Evolutionary conservation across 192 early-diverging fungal genomes (phyloP).

Genomic region (Helicostylum pulchrum): DNA sequence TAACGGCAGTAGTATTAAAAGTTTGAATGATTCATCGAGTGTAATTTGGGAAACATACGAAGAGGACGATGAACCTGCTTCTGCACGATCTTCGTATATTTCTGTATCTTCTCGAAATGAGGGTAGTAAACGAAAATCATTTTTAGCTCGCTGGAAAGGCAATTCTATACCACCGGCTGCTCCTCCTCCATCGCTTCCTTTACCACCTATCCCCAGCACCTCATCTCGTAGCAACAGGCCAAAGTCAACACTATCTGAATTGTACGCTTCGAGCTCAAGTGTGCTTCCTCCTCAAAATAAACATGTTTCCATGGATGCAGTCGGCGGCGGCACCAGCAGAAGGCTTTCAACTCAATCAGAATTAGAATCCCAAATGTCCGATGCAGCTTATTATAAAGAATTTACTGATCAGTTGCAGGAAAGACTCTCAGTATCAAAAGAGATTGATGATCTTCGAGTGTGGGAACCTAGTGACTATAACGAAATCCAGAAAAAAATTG

Average conservation of each 20-base stretch:
- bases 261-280: not conserved
- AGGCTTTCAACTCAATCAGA: not conserved
- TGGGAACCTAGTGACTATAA: conserved; percentile 19
- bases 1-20: not conserved
- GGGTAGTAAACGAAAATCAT: not conserved
- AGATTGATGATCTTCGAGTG: conserved; percentile 16
- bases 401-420: conserved; percentile 19
- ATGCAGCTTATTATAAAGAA: conserved; percentile 18
- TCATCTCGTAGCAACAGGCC: not conserved
- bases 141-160: conserved; percentile 3
- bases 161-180: conserved; percentile 5
- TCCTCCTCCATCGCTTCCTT: conserved; percentile 10
- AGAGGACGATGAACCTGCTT: not conserved
- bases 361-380: not conserved
- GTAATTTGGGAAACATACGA: not conserved
- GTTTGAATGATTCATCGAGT: not conserved
- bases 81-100: not conserved
- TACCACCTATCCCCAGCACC: conserved; percentile 14
- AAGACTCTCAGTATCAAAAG: conserved; percentile 16
- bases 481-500: conserved; percentile 14
- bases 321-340: not conserved
- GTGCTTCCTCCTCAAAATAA: not conserved
- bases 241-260: no score
- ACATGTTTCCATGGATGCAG: conserved; percentile 11
- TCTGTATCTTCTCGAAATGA: not conserved